A percentile compares a stretch with the other conserved stretches of the same genome.
phyloP scores from a whole-genome alignment of 2,329 filamentous ascomycete genomes.

The Grosmannia serpens region DNA sequence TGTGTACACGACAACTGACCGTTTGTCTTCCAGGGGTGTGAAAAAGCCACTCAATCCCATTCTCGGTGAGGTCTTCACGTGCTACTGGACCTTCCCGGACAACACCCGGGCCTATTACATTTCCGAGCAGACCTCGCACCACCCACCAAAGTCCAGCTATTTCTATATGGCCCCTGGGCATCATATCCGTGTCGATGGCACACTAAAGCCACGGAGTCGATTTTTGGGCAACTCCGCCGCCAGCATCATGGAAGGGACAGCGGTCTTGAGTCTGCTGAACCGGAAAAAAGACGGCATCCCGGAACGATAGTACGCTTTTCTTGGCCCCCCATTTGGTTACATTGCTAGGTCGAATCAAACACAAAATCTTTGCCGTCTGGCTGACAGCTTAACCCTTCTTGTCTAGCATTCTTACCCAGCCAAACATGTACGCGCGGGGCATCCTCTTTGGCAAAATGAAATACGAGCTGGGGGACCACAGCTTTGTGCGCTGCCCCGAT shows the following conservation, averaged over 20 bases:
- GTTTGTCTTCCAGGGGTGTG: slow-evolving; percentile 57
- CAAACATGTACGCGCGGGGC: slow-evolving; percentile 97
- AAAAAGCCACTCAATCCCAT: slow-evolving; percentile 98
- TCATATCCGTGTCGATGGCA: slow-evolving; percentile 89
- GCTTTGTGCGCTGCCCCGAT: slow-evolving; percentile 83
- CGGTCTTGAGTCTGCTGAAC: slow-evolving; percentile 73
- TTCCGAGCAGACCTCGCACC: slow-evolving; percentile 93
- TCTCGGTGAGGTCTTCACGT: slow-evolving; percentile 85
- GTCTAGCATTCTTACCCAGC: slow-evolving; percentile 76
- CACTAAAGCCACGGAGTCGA: slow-evolving; percentile 84
- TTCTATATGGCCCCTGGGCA: slow-evolving; percentile 97
- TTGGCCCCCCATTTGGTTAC: neutral
- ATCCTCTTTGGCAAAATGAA: slow-evolving; percentile 99
- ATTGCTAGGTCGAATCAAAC: neutral
- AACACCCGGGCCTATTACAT: slow-evolving; percentile 88
- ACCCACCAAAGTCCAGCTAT: slow-evolving; percentile 97
- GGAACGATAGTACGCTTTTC: slow-evolving; percentile 69
- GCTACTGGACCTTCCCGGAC: slow-evolving; percentile 88
- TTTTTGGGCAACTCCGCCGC: slow-evolving; percentile 96
- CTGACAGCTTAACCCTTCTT: neutral
- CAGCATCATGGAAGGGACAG: slow-evolving; percentile 96
- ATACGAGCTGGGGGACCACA: slow-evolving; percentile 95
- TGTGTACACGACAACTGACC: neutral
- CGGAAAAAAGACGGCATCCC: slow-evolving; percentile 54
- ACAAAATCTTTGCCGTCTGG: neutral